phyloP scores from a whole-genome alignment of 352 stramenopile species.

The Globisporangium spiculum region DNA sequence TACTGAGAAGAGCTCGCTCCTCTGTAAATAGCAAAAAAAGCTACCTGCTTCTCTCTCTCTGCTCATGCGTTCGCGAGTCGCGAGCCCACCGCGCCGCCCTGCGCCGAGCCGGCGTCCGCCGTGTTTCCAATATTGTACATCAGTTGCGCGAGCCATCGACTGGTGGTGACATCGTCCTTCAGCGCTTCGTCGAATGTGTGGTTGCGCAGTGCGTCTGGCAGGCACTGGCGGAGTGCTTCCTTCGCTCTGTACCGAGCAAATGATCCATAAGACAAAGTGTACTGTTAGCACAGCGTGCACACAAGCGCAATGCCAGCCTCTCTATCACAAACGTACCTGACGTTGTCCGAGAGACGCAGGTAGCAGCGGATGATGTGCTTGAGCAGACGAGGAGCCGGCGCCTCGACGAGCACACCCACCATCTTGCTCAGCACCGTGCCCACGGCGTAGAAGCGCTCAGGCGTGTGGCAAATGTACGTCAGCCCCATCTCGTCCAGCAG shows the following conservation, averaged over 20 bases:
- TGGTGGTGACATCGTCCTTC: constrained; percentile 95
- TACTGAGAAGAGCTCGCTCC: neutral
- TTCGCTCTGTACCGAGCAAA: constrained; percentile 73
- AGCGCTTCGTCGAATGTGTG: constrained; percentile 93
- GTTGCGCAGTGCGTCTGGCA: constrained; percentile 93
- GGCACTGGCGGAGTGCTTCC: constrained; percentile 95
- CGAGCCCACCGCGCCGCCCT: constrained; percentile 17
- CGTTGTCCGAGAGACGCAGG: constrained; percentile 90
- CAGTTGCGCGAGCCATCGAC: constrained; percentile 95
- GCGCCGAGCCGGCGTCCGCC: constrained; percentile 12
- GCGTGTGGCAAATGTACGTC: constrained; percentile 98
- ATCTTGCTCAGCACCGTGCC: constrained; percentile 96
- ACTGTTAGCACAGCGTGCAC: constrained; percentile 6
- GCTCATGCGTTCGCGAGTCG: constrained; percentile 20
- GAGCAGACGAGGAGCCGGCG: constrained; percentile 93
- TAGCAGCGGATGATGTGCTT: constrained; percentile 99
- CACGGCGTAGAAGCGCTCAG: constrained; percentile 90
- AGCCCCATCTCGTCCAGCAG: constrained; percentile 97
- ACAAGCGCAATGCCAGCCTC: neutral
- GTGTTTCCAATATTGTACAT: constrained; percentile 87
- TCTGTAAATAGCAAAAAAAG: constrained; percentile 12
- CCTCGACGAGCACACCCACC: constrained; percentile 92
- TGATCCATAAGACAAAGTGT: neutral
- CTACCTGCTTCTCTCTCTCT: neutral
- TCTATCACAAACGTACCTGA: constrained; percentile 17